Evolutionary conservation across 2,329 filamentous ascomycete genomes (phyloP), one percentile per base, ranked within the genome.

Genomic region (Botrytis fragariae): DNA sequence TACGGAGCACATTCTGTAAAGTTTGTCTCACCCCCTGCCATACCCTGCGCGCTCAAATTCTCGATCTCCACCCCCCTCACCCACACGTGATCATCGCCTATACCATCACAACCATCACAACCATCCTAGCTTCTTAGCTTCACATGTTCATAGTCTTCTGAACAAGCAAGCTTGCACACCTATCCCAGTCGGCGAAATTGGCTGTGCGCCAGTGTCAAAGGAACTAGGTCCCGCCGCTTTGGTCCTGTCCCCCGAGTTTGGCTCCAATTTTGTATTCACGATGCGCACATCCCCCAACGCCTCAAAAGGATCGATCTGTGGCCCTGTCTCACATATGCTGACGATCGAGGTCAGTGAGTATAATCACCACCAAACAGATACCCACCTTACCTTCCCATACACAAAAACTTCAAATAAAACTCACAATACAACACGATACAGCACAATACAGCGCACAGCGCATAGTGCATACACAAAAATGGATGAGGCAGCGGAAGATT

Each of bases 281-380:
- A 67, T 51, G 5, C 35, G 64, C 64, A 39, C 4, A 67, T 16
- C 32, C 45, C 64, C 45, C 22, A 37, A 48, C 44, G 44, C 62
- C 42, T 45, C 62, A 54, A 39, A 20, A 39, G 64, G 45, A 67
- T 67, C 64, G 64, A 67, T 67, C 64, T 39, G 35, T 39, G 25
- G 22, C 32, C 45, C 32, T 37, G 64, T 54, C 35, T 37, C 32
- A 67, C 64, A 54, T 37, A 39, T 29, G 64, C 45, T 67, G 22
- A 54, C 45, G 64, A 67, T 67, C 64, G 64, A 67, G 51, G 64
- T 7, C 64, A 51, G 32, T 7, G 64, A 67, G 64, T 12, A 39
- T 67, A n/a, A 67, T 67, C 22, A 54, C 32, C 25, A 37, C 45
- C 32, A 12, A 37, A 57, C 16, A 39, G 22, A 39, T 20, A n/a